Evolutionary conservation across 768 basidiomycete species (phyloP).

Genomic region (Terana coerulea): DNA sequence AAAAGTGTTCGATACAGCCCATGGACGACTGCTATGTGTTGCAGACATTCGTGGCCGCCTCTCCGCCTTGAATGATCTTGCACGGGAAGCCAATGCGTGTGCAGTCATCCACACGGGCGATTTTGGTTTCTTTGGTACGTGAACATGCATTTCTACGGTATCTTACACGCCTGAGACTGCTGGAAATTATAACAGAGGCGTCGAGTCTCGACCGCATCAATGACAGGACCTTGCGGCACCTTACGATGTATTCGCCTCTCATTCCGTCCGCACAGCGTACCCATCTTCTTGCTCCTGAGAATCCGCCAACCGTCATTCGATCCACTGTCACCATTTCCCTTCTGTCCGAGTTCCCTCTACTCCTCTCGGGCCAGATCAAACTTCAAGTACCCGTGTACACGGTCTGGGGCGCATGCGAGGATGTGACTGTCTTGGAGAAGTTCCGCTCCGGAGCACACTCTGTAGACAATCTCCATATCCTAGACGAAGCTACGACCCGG

Average conservation of each 20-base stretch:
- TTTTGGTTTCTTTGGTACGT: slow-evolving; percentile 94
- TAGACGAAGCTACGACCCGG: slow-evolving; percentile 95
- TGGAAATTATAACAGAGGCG: slow-evolving; percentile 47
- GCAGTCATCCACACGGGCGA: slow-evolving; percentile 98
- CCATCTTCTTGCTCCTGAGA: slow-evolving; percentile 71
- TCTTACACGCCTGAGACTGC: background rate
- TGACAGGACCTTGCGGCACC: slow-evolving; percentile 93
- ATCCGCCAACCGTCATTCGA: slow-evolving; percentile 65
- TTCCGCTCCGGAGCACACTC: slow-evolving; percentile 79
- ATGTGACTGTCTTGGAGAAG: slow-evolving; percentile 89
- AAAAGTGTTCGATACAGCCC: slow-evolving; percentile 71
- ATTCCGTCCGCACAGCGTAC: slow-evolving; percentile 80
- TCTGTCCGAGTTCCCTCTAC: slow-evolving; percentile 91
- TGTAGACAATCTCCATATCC: slow-evolving; percentile 85
- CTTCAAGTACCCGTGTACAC: slow-evolving; percentile 93
- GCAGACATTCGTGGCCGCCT: slow-evolving; percentile 91
- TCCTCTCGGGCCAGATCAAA: slow-evolving; percentile 86
- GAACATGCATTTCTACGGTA: background rate
- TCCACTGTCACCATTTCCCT: slow-evolving; percentile 70
- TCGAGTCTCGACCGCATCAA: slow-evolving; percentile 85
- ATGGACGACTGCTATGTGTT: slow-evolving; percentile 88
- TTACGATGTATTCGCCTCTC: slow-evolving; percentile 94
- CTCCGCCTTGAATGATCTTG: slow-evolving; percentile 86
- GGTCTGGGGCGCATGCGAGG: slow-evolving; percentile 97
- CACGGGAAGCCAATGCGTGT: slow-evolving; percentile 81